Evolutionary conservation across 352 stramenopile species (phyloP).

Genomic region (Pythium plurisporium): DNA sequence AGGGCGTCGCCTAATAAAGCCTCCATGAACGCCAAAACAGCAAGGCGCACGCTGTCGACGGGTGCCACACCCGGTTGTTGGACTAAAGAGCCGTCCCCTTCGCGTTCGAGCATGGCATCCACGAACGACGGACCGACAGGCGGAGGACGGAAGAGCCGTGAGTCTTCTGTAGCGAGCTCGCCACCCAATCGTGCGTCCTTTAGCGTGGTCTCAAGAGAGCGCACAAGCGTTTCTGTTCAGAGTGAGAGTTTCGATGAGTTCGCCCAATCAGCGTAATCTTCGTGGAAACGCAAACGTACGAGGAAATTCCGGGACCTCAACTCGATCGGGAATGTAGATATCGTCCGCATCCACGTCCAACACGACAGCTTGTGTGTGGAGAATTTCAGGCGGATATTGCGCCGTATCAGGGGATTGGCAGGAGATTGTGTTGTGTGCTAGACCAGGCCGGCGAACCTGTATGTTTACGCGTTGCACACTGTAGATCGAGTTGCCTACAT

Average conservation of each 20-base stretch:
- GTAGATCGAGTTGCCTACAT: slow-evolving; percentile 62
- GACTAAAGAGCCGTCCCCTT: neutral
- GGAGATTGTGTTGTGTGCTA: neutral
- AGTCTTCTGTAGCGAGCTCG: slow-evolving; percentile 40
- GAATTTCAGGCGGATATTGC: slow-evolving; percentile 38
- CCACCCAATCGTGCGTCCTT: slow-evolving; percentile 36
- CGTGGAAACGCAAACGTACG: slow-evolving; percentile 20
- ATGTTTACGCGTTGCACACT: slow-evolving; percentile 54
- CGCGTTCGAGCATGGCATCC: slow-evolving; percentile 21
- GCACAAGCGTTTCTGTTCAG: slow-evolving; percentile 45
- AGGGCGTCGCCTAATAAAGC: slow-evolving; percentile 56
- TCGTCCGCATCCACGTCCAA: slow-evolving; percentile 70
- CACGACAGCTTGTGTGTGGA: slow-evolving; percentile 47
- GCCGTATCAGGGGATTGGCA: neutral
- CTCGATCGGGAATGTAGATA: slow-evolving; percentile 55
- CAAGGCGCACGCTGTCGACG: slow-evolving; percentile 31
- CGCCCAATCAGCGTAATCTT: too few relatives aligned
- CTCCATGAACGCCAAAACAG: slow-evolving; percentile 55
- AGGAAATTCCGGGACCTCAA: slow-evolving; percentile 63
- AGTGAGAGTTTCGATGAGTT: too few relatives aligned
- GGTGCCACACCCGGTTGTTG: neutral
- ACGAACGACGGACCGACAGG: slow-evolving; percentile 25
- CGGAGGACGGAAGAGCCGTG: slow-evolving; percentile 37
- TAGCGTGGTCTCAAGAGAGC: slow-evolving; percentile 41
- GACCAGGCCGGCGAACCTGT: slow-evolving; percentile 25